Evolutionary conservation across 2,329 filamentous ascomycete genomes (phyloP).

Genomic region (Xylaria sp.): DNA sequence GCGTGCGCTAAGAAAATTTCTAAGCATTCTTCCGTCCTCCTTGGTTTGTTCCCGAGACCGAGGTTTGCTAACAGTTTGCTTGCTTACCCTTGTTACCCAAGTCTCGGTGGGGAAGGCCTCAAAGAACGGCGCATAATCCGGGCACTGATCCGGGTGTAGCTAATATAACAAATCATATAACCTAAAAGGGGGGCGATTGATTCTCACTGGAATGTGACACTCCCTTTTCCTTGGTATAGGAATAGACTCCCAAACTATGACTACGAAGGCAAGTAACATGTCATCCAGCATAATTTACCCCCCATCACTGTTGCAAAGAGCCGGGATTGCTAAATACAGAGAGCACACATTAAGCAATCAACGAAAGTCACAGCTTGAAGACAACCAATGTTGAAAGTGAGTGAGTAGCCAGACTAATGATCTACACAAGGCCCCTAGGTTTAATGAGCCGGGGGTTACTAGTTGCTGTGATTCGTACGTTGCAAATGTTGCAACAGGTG

Average conservation of each 20-base stretch:
- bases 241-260: neutral
- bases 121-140: constrained; percentile 26
- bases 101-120: constrained; percentile 24
- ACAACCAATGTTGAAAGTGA: constrained; percentile 7
- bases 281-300: neutral
- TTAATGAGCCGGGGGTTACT: constrained; percentile 26
- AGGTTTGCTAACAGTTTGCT: constrained; percentile 31
- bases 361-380: constrained; percentile 9
- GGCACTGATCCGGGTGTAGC: constrained; percentile 20
- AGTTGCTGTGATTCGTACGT: constrained; percentile 30
- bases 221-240: constrained; percentile 2
- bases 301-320: constrained; percentile 11
- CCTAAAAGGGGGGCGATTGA: constrained; percentile 23
- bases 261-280: constrained; percentile 11
- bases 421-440: constrained; percentile 30
- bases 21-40: neutral
- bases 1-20: constrained; percentile 31
- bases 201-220: constrained; percentile 33
- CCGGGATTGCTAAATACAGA: constrained; percentile 8
- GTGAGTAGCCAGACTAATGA: constrained; percentile 19
- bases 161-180: constrained; percentile 32
- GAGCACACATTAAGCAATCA: constrained; percentile 2
- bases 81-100: constrained; percentile 27
- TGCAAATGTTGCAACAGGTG: constrained; percentile 19
- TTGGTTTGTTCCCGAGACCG: constrained; percentile 16